Evolutionary conservation across 2,329 filamentous ascomycete genomes (phyloP).

Genomic region (Phialemonium atrogriseum): DNA sequence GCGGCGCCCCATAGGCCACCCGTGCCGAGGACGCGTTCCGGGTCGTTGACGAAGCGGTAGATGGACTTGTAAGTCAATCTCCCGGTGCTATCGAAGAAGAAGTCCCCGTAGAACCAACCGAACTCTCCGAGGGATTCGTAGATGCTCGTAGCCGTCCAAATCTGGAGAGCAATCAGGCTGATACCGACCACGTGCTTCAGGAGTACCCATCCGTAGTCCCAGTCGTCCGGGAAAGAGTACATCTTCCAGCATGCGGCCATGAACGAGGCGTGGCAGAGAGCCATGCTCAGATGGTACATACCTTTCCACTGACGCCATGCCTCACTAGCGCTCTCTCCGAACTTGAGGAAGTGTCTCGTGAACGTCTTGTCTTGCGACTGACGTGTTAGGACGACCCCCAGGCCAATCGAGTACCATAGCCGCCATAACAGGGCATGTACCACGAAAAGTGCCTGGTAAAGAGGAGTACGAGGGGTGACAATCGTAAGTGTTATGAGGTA

Average conservation of each 20-base stretch:
- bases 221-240: conserved; percentile 80
- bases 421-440: conserved; percentile 75
- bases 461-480: conserved; percentile 66
- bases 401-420: conserved; percentile 82
- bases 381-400: conserved; percentile 74
- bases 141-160: conserved; percentile 89
- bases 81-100: conserved; percentile 85
- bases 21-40: conserved; percentile 85
- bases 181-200: conserved; percentile 81
- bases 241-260: conserved; percentile 92
- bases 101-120: conserved; percentile 98
- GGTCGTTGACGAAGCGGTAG: conserved; percentile 96
- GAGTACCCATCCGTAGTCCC: conserved; percentile 76
- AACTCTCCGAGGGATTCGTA: conserved; percentile 96
- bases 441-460: conserved; percentile 73
- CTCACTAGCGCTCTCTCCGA: conserved; percentile 82
- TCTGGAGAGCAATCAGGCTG: conserved; percentile 73
- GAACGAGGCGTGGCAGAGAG: conserved; percentile 83
- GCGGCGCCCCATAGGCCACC: conserved; percentile 95
- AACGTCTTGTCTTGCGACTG: conserved; percentile 90
- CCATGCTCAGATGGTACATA: conserved; percentile 86
- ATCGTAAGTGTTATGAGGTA: conserved; percentile 69
- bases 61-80: conserved; percentile 95
- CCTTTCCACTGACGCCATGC: conserved; percentile 98
- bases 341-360: conserved; percentile 97